Conservation (phyloP, 306 rosid genomes). For the Coriaria nepalensis region DNA sequence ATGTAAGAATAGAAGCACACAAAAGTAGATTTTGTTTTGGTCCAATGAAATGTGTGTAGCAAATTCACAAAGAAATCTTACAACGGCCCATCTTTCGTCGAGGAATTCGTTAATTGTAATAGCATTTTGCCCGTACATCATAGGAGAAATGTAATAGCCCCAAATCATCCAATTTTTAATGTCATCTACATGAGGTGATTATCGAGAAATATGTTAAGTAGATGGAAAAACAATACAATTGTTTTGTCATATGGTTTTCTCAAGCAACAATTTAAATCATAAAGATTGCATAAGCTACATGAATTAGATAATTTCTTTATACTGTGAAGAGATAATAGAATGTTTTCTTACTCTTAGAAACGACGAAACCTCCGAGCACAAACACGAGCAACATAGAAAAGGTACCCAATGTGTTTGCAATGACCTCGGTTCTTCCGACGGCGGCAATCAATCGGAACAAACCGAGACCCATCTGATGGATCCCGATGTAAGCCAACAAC, state of each 20-base stretch:
- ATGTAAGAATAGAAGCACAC: too few relatives aligned
- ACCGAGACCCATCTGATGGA: constrained; percentile 67
- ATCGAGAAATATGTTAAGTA: background rate
- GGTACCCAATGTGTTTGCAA: constrained; percentile 51
- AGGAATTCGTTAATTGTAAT: constrained; percentile 75
- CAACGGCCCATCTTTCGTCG: constrained; percentile 69
- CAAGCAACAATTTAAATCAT: too few relatives aligned
- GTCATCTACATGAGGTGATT: constrained; percentile 27
- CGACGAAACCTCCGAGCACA: constrained; percentile 81
- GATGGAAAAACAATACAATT: background rate
- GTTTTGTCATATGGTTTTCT: too few relatives aligned
- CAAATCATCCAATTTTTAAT: constrained; percentile 68
- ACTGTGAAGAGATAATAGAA: background rate
- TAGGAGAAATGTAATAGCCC: constrained; percentile 72
- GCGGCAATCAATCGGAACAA: constrained; percentile 77
- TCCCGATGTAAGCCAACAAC: constrained; percentile 62
- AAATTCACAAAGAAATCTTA: constrained; percentile 18
- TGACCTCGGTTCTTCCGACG: constrained; percentile 56
- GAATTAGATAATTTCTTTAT: background rate
- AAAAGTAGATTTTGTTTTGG: too few relatives aligned
- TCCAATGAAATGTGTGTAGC: background rate
- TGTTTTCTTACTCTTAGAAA: constrained; percentile 44
- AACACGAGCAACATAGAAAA: constrained; percentile 50
- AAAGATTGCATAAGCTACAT: too few relatives aligned
- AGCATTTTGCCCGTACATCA: constrained; percentile 89